Evolutionary conservation across 164 flowering plant genomes (phyloP), one percentile per base, ranked within the genome.

Genomic region (Dillenia turbinata): DNA sequence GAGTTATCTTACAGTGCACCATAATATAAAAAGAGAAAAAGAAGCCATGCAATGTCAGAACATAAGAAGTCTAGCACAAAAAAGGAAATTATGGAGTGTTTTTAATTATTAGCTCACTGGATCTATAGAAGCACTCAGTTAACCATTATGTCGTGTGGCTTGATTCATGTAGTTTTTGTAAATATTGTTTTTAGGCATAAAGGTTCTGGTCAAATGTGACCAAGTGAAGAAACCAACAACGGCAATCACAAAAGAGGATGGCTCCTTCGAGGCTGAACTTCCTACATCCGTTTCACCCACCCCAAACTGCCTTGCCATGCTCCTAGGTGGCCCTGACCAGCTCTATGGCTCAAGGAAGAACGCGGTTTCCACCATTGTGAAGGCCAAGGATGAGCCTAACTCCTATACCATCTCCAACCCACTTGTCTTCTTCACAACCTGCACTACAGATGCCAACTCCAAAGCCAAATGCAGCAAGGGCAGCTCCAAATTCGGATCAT

Each of bases 291-390:
- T 44, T 13, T 47, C 77, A 5, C 44, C 68, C 44, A 44, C 77
- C 9, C 0, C 40, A 56, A 80, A 75, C 47, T 88, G 95, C 79
- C 60, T 63, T 11, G 95, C 88, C 57, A 77, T 60, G 74, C 77
- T 88, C 57, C 57, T 83, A 4, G 91, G 95, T 8, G 89, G 89
- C 9, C 83, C 84, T 1, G 57, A 45, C 46, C 79, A 72, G 66
- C 78, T 83, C 56, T 88, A 81, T 52, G 70, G 69, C 47, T 54
- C 67, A 33, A 77, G 56, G 56, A 71, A 75, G 49, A 56, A 58
- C 62, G 43, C 66, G 66, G 78, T 75, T 2, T 71, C 87, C 10
- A 52, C 62, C 43, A 61, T 88, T 14, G 63, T 74, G 40, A 63
- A 61, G 60, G 58, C 53, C 49, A 47, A 62, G 0, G 69, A 52